These are phyloP conservation scores for Coleophoma eucalyptorum DNA, from an alignment of 2,329 filamentous ascomycete genomes.

Conservation along the genomic window DNA sequence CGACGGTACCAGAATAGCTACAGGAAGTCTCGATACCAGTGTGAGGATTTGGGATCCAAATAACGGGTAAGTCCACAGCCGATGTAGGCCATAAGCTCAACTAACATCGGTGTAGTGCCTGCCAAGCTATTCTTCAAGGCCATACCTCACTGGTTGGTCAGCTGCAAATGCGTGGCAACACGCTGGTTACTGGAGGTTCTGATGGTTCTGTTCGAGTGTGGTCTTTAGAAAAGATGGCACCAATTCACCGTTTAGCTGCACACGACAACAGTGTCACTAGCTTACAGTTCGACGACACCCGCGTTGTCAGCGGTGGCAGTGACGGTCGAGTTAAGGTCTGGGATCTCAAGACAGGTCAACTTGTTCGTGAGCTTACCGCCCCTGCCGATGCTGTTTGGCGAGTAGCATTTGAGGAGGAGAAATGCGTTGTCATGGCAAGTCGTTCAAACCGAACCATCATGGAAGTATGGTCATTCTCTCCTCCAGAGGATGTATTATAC, in stretches of 20 bases:
- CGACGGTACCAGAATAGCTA: constrained; percentile 89
- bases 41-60: constrained; percentile 94
- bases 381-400: constrained; percentile 96
- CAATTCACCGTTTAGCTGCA: constrained; percentile 90
- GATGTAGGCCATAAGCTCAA: no score
- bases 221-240: constrained; percentile 85
- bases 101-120: constrained; percentile 14
- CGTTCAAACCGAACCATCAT: constrained; percentile 85
- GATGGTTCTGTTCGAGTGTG: constrained; percentile 96
- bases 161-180: constrained; percentile 91
- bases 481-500: constrained; percentile 64
- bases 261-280: constrained; percentile 99
- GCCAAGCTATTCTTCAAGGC: constrained; percentile 88
- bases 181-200: constrained; percentile 90
- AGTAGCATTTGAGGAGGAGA: constrained; percentile 97
- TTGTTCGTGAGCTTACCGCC: constrained; percentile 86
- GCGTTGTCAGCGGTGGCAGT: constrained; percentile 92
- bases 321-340: constrained; percentile 98
- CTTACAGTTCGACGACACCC: constrained; percentile 91
- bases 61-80: constrained; percentile 61
- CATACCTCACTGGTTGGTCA: constrained; percentile 97
- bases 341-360: constrained; percentile 87
- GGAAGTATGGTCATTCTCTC: constrained; percentile 98
- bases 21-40: constrained; percentile 92
- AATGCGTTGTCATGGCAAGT: constrained; percentile 92